A percentile compares a stretch with the other conserved stretches of the same genome.
Evolutionary conservation across 179 eudicot species (phyloP).

Genomic region (Actinidia chinensis): DNA sequence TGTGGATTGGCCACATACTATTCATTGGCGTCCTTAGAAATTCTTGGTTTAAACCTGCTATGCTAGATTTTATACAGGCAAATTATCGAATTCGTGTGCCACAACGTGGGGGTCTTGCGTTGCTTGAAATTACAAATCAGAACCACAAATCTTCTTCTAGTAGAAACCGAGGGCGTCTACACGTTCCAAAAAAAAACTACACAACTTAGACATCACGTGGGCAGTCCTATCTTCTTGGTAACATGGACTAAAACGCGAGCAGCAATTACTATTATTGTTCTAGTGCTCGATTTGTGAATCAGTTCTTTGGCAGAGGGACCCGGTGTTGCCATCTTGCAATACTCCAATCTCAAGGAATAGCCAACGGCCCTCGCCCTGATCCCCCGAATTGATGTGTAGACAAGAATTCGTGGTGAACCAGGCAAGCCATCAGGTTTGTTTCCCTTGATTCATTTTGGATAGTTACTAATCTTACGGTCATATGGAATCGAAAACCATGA

Average conservation of each 20-base stretch:
- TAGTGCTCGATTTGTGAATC: conserved; percentile 5
- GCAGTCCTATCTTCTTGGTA: conserved; percentile 1
- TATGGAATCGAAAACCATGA: too few relatives aligned
- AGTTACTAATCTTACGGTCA: too few relatives aligned
- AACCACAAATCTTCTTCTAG: conserved; percentile 13
- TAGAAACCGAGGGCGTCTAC: conserved; percentile 5
- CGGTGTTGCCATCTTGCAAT: conserved; percentile 6
- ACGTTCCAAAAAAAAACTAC: neutral
- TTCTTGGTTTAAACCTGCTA: neutral
- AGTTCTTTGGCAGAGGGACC: conserved; percentile 8
- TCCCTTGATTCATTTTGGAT: too few relatives aligned
- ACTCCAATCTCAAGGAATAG: neutral
- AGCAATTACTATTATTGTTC: conserved; percentile 3
- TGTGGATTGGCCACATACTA: too few relatives aligned
- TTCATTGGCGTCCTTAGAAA: too few relatives aligned
- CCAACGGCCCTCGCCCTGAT: conserved; percentile 8
- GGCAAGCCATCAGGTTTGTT: conserved; percentile 3
- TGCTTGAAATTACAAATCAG: conserved; percentile 10
- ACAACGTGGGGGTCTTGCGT: conserved; percentile 6
- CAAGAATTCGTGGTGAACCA: neutral
- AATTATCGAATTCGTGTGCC: conserved; percentile 1
- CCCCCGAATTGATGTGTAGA: conserved; percentile 8
- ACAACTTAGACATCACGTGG: conserved; percentile 6
- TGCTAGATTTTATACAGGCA: neutral
- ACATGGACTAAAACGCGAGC: neutral